Evolutionary conservation across 2,329 filamentous ascomycete genomes (phyloP), one percentile per base, ranked within the genome.

Genomic region (Pseudogymnoascus sp.): DNA sequence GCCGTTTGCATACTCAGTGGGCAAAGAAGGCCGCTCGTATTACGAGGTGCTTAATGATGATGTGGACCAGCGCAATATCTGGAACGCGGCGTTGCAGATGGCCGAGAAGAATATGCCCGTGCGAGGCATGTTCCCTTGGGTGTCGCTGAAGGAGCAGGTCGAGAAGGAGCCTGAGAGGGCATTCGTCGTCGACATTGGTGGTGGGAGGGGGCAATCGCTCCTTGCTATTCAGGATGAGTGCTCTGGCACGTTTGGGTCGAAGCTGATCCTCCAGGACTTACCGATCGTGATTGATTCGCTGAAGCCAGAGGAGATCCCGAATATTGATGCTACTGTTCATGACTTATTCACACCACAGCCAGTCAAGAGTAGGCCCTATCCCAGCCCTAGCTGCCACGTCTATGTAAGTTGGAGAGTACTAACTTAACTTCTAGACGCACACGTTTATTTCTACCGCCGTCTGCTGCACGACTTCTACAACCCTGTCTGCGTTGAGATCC

Each of bases 341-440:
- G 67, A 72, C 55, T 70, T 72, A 52, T 71, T 68, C 48, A 66
- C 66, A 3, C 64, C 65, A 1, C 69, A 72, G 33, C 69, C 70
- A 7, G 61, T 72, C 6, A 67, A 69, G 61, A 65, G 68, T 69
- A 64, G 35, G 60, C 42, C 42, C 25, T 39, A 36, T 25, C n/a
- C 18, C 33, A 1, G 9, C 8, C 5, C 9, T 55, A 15, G 27
- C 29, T 5, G 18, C 5, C 10, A 27, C 1, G 1, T 27, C 33
- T 33, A 21, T 6, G 18, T 21, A 18, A 13, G 13, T 42, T 10
- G 2, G 35, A 27, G 10, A 13, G 21, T 60, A 18, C 21, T 61
- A 65, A 55, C 63, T 40, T 18, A 45, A 21, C 21, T 42, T 3
- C 21, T 33, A 68, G 68, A 70, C 61, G 70, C 68, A 35, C 66